Conservation (phyloP, 2,329 filamentous ascomycete species). For the Diaporthe ilicicola region DNA sequence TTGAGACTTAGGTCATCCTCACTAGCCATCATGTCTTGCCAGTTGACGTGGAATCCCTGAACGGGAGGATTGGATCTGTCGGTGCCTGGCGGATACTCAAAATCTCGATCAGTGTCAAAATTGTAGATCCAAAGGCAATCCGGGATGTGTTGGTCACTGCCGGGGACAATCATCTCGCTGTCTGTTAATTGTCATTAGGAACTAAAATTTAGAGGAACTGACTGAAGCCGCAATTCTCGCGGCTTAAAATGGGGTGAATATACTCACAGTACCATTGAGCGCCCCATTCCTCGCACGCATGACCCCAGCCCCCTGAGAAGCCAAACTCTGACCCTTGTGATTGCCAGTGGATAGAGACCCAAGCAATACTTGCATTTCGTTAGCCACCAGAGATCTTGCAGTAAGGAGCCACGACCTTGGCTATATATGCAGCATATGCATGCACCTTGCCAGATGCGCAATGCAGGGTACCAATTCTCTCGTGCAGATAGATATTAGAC, state of each 20-base stretch:
- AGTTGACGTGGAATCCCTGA: background rate
- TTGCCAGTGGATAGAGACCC: background rate
- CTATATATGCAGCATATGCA: too few relatives aligned
- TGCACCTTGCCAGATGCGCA: too few relatives aligned
- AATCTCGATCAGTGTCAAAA: background rate
- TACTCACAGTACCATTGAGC: background rate
- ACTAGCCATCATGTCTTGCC: background rate
- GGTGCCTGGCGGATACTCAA: background rate
- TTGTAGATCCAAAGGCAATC: background rate
- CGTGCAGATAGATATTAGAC: too few relatives aligned
- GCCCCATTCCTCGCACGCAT: background rate
- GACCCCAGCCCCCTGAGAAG: background rate
- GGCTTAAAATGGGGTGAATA: background rate
- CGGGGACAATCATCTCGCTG: background rate
- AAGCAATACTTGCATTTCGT: background rate
- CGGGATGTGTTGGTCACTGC: background rate
- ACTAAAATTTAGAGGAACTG: too few relatives aligned
- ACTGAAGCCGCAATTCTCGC: too few relatives aligned
- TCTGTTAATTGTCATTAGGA: background rate
- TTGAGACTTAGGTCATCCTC: background rate
- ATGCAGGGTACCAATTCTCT: too few relatives aligned
- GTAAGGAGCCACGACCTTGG: too few relatives aligned
- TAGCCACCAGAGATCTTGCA: background rate
- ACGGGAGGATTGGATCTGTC: background rate
- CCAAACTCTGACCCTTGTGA: background rate